Conservation (phyloP, 345 rosid genomes). For the Eucalyptus coolabah region DNA sequence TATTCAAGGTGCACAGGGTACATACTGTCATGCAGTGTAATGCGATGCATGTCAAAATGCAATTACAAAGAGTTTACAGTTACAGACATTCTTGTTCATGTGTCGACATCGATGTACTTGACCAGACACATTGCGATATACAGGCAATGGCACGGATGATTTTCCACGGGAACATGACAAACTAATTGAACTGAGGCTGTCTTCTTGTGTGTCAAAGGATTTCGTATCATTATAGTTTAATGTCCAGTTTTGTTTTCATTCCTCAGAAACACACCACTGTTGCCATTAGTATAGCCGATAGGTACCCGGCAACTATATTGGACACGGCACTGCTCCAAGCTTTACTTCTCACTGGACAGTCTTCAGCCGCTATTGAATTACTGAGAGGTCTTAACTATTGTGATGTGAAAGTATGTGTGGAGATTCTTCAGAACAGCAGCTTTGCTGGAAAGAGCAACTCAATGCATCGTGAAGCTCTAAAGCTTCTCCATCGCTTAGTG, state of each 20-base stretch:
- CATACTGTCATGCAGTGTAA: background rate
- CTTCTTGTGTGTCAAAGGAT: background rate
- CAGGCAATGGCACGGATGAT: background rate
- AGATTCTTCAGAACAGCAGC: slow-evolving; percentile 65
- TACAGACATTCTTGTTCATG: background rate
- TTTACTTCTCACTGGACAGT: slow-evolving; percentile 83
- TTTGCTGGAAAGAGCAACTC: slow-evolving; percentile 60
- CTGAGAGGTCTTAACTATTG: slow-evolving; percentile 72
- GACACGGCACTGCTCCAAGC: slow-evolving; percentile 93
- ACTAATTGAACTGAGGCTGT: background rate
- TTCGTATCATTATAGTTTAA: background rate
- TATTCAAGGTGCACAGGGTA: background rate
- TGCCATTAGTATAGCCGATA: slow-evolving; percentile 60
- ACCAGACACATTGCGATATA: background rate
- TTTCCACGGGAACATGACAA: background rate
- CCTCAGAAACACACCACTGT: slow-evolving; percentile 51
- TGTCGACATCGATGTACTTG: background rate
- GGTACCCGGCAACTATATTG: slow-evolving; percentile 34
- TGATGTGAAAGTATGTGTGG: slow-evolving; percentile 76
- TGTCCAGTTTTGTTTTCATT: background rate
- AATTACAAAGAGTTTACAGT: background rate
- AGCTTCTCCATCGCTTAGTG: slow-evolving; percentile 55
- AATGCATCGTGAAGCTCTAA: slow-evolving; percentile 88
- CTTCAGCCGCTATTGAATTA: slow-evolving; percentile 64
- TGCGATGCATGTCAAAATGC: background rate